phyloP scores from a whole-genome alignment of 495 filamentous ascomycete species.

The Penicillium canariense region DNA sequence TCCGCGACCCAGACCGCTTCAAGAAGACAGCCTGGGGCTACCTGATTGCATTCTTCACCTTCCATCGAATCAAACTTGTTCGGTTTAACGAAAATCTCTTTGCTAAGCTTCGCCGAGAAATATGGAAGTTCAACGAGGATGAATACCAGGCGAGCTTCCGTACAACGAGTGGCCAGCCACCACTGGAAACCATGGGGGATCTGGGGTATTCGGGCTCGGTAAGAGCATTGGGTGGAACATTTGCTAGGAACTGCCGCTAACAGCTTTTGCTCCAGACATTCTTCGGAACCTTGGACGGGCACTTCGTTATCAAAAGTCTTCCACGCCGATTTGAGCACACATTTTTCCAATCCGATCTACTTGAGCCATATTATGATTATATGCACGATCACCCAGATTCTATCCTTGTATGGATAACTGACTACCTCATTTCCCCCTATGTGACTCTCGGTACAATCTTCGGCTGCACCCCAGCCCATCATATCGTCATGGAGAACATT shows the following conservation, averaged over 20 bases:
- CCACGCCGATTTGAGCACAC: slow-evolving; percentile 64
- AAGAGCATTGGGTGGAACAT: slow-evolving; percentile 1
- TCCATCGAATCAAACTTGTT: slow-evolving; percentile 34
- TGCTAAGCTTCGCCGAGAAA: slow-evolving; percentile 30
- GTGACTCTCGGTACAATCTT: slow-evolving; percentile 53
- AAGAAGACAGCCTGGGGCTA: slow-evolving; percentile 26
- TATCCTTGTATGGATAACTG: slow-evolving; percentile 65
- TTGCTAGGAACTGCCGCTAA: not conserved
- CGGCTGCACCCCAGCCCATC: slow-evolving; percentile 57
- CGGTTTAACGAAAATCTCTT: slow-evolving; percentile 31
- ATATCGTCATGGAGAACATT: slow-evolving; percentile 73
- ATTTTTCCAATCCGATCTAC: slow-evolving; percentile 63
- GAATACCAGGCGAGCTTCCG: slow-evolving; percentile 55
- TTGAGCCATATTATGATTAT: slow-evolving; percentile 58
- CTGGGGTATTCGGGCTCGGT: slow-evolving; percentile 61
- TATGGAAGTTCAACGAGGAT: slow-evolving; percentile 53
- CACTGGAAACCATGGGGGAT: slow-evolving; percentile 51
- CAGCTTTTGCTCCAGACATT: slow-evolving; percentile 53
- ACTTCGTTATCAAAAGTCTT: slow-evolving; percentile 65
- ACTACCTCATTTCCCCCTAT: slow-evolving; percentile 56
- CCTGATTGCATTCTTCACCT: slow-evolving; percentile 37
- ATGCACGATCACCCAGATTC: slow-evolving; percentile 56
- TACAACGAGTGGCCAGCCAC: slow-evolving; percentile 27
- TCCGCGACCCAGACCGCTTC: slow-evolving; percentile 29
- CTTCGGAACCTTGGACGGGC: slow-evolving; percentile 57